Conservation (phyloP, 2,329 filamentous ascomycete genomes). For the Rutstroemia sydowiana region DNA sequence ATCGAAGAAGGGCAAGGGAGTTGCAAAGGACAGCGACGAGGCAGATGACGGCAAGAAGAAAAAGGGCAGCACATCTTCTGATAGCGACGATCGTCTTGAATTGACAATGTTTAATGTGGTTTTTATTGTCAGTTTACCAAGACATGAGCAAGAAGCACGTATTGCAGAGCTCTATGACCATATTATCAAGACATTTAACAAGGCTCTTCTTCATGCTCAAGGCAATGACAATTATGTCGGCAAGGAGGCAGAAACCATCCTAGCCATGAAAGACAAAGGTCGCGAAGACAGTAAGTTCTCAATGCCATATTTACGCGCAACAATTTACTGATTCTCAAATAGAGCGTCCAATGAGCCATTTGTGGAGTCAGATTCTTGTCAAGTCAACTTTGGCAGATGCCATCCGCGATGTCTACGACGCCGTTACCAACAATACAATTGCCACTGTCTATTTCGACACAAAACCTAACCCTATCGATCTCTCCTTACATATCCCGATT, state of each 20-base stretch:
- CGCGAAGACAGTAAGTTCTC: constrained; percentile 54
- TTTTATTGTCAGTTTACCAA: constrained; percentile 77
- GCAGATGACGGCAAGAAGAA: constrained; percentile 11
- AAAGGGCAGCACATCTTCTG: constrained; percentile 23
- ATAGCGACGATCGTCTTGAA: constrained; percentile 23
- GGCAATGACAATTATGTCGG: constrained; percentile 85
- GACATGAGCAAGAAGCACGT: constrained; percentile 65
- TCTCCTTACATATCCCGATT: constrained; percentile 57
- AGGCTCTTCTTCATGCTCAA: constrained; percentile 88
- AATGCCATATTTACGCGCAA: background rate
- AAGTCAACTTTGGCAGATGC: constrained; percentile 74
- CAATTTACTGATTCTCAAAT: constrained; percentile 9
- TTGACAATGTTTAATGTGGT: constrained; percentile 99
- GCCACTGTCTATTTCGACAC: constrained; percentile 69
- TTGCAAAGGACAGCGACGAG: constrained; percentile 13
- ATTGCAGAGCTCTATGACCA: constrained; percentile 80
- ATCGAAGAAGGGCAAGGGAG: constrained; percentile 30
- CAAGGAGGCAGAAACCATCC: constrained; percentile 79
- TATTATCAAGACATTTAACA: constrained; percentile 86
- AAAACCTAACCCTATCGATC: constrained; percentile 49
- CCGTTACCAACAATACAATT: constrained; percentile 77
- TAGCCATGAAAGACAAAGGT: constrained; percentile 73
- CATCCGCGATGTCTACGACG: constrained; percentile 73
- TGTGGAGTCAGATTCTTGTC: constrained; percentile 65
- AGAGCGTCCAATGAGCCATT: constrained; percentile 44